Evolutionary conservation across 1,284 basidiomycete genomes (phyloP), one percentile per base, ranked within the genome.

Genomic region (Puccinia polysora): DNA sequence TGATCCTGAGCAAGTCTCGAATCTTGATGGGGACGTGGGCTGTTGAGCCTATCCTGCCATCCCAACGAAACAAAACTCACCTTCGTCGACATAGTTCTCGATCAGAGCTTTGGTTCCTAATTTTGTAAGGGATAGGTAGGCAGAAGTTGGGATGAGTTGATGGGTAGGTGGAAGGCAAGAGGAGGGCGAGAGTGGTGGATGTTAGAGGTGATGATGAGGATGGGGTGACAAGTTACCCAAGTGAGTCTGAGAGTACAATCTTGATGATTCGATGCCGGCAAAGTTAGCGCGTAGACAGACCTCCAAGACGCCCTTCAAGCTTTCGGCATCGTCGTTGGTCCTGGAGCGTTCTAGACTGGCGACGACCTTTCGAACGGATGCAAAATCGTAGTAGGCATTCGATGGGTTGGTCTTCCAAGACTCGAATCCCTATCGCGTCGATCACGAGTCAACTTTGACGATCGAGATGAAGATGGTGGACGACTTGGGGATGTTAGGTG

Each of bases 271-370:
- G 0, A 91, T 87, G 0, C 92, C 96, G 8, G 91, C 96, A 83
- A 97, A 99, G 80, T 97, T 97, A 64, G 87, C 87, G 69, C 93
- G 85, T 53, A 97, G 84, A 77, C 92, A 97, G 0, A 93, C 89
- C 77, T 96, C 91, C 40, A 99, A 82, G 0, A 97, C 90, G 14
- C 90, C 91, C 69, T 95, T 85, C 58, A 96, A 84, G 0, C 89
- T 91, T 74, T 89, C 85, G 2, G 86, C 88, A 78, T 97, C 92
- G 43, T 88, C 86, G 79, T 84, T 86, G 79, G 87, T 83, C 75
- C 89, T 81, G 71, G 88, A 80, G 25, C 81, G 82, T 73, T 80
- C 84, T 58, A 91, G 80, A 0, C 88, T 89, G 40, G 84, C 84
- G 74, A 84, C 83, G 25, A 90, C 88, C 84, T 87, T 90, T 77